Evolutionary conservation across 2,329 filamentous ascomycete genomes (phyloP).

Genomic region (Periglandula ipomoeae): DNA sequence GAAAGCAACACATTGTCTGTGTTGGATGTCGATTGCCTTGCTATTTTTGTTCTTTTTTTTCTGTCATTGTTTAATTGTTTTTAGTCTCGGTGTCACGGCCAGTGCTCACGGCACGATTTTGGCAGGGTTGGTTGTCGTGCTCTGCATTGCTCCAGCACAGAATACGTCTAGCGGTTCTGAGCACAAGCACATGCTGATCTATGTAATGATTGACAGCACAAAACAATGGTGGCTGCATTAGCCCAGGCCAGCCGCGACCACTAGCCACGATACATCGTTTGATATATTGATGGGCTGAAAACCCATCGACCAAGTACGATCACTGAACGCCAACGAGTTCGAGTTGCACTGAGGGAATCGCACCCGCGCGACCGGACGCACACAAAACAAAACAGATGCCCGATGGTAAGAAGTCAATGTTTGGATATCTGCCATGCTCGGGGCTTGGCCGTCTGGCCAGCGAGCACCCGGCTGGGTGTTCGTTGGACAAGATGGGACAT

Average conservation of each 20-base stretch:
- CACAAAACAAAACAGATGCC: too few species aligned
- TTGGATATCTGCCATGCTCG: too few species aligned
- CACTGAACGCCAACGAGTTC: background rate
- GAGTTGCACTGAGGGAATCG: too few species aligned
- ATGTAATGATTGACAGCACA: background rate
- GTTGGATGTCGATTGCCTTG: background rate
- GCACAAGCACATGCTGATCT: background rate
- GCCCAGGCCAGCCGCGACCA: background rate
- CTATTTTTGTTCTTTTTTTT: too few species aligned
- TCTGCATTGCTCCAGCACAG: background rate
- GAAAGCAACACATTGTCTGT: background rate
- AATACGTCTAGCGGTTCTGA: background rate
- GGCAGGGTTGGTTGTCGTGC: background rate
- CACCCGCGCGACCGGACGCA: background rate
- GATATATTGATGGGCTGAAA: background rate
- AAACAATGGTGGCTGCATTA: slow-evolving; percentile 2
- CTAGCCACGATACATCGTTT: background rate
- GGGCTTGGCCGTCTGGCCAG: too few species aligned
- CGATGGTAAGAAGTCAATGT: too few species aligned
- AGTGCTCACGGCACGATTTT: background rate
- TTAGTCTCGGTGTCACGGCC: background rate
- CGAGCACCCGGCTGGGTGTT: too few species aligned
- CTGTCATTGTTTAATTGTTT: background rate
- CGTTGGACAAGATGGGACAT: too few species aligned
- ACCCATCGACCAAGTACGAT: too few species aligned